Conservation (phyloP, 2,329 filamentous ascomycete genomes). For the Zymoseptoria crescenta region DNA sequence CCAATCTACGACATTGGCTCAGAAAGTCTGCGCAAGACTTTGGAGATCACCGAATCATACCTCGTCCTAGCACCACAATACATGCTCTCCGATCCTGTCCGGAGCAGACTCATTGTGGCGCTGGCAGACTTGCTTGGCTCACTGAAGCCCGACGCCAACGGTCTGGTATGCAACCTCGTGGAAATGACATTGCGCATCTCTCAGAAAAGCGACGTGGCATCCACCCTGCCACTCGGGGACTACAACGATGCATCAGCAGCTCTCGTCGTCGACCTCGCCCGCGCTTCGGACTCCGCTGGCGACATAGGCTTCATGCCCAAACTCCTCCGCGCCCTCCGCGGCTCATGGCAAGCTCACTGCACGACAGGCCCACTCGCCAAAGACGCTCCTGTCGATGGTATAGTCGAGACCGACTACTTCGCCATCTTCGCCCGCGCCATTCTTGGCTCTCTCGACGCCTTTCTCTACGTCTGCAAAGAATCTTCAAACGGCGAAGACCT, state of each 20-base stretch:
- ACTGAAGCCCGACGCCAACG: conserved; percentile 42
- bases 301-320: conserved; percentile 48
- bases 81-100: conserved; percentile 38
- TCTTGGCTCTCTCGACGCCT: conserved; percentile 61
- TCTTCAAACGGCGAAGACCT: conserved; percentile 19
- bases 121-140: conserved; percentile 37
- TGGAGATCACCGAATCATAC: conserved; percentile 45
- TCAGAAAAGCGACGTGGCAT: conserved; percentile 31
- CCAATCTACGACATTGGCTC: conserved; percentile 43
- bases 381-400: conserved; percentile 59
- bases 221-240: conserved; percentile 8
- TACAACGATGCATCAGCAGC: conserved; percentile 10
- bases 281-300: conserved; percentile 9
- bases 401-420: conserved; percentile 80
- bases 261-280: conserved; percentile 11
- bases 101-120: conserved; percentile 32
- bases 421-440: conserved; percentile 71
- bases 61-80: conserved; percentile 40
- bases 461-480: conserved; percentile 49
- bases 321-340: conserved; percentile 39
- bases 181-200: conserved; percentile 38
- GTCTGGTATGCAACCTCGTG: conserved; percentile 39
- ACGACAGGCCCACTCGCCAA: conserved; percentile 72
- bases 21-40: conserved; percentile 40
- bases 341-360: conserved; percentile 60